These are phyloP conservation scores for Populus alba DNA, from an alignment of 345 rosid species.

Conservation along the genomic window DNA sequence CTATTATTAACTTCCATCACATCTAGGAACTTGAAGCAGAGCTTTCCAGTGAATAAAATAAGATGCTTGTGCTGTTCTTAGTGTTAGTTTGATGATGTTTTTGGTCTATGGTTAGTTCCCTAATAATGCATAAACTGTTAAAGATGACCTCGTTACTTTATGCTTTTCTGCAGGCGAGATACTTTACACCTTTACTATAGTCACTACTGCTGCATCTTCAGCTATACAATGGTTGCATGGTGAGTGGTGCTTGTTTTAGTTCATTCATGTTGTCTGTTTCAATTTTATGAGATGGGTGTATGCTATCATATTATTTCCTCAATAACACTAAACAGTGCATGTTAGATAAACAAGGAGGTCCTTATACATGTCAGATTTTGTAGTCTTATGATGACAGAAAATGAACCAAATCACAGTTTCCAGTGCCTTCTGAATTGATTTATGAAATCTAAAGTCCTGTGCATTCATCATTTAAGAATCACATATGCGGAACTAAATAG, in stretches of 20 bases:
- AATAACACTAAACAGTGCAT: no score
- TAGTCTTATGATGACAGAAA: no score
- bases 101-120: background rate
- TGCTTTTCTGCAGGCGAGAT: conserved; percentile 61
- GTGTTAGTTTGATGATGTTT: background rate
- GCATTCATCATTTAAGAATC: no score
- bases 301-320: no score
- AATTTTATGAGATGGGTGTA: background rate
- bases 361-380: no score
- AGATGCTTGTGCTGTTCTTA: background rate
- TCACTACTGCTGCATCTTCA: conserved; percentile 73
- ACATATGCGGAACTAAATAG: background rate
- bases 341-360: no score
- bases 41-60: background rate
- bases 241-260: conserved; percentile 36
- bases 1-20: background rate
- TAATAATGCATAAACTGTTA: background rate
- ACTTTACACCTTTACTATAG: conserved; percentile 67
- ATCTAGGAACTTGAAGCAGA: background rate
- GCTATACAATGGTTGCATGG: conserved; percentile 82
- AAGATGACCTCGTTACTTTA: background rate
- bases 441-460: no score
- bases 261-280: conserved; percentile 3
- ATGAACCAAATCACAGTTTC: no score
- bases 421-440: no score